Evolutionary conservation across 306 rosid genomes (phyloP).

Genomic region (Glycine latifolia): DNA sequence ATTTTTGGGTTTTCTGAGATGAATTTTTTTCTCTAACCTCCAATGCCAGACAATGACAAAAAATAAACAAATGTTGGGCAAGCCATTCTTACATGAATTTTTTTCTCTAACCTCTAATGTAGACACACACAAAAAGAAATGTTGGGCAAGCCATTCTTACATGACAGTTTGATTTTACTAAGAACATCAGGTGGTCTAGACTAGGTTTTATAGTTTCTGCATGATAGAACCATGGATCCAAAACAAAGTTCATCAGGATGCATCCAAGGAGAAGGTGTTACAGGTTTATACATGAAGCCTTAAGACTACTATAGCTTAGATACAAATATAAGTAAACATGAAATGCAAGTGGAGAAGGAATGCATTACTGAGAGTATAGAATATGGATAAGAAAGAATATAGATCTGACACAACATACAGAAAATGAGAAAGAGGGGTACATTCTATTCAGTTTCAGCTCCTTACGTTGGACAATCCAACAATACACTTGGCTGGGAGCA

Average conservation of each 20-base stretch:
- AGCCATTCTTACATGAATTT: background rate
- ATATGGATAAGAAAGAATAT: background rate
- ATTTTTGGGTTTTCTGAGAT: background rate
- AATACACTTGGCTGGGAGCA: background rate
- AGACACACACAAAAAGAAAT: background rate
- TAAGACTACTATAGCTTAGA: background rate
- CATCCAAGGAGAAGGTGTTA: slow-evolving; percentile 11
- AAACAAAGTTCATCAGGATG: background rate
- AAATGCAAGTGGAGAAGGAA: background rate
- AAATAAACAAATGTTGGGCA: background rate
- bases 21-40: background rate
- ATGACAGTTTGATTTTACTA: background rate
- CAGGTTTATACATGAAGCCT: slow-evolving; percentile 4
- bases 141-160: background rate
- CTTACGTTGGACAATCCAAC: background rate
- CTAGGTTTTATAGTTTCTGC: background rate
- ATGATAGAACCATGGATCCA: slow-evolving; percentile 2
- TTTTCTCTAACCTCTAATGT: background rate
- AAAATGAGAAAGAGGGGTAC: background rate
- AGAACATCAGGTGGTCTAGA: background rate
- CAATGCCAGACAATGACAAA: slow-evolving; percentile 4
- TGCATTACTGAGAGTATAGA: background rate
- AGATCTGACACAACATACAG: background rate
- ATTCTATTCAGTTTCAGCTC: slow-evolving; percentile 9
- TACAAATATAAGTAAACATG: slow-evolving; percentile 4